Conservation (phyloP, 75 land plant species). For the Cupressus sempervirens region DNA sequence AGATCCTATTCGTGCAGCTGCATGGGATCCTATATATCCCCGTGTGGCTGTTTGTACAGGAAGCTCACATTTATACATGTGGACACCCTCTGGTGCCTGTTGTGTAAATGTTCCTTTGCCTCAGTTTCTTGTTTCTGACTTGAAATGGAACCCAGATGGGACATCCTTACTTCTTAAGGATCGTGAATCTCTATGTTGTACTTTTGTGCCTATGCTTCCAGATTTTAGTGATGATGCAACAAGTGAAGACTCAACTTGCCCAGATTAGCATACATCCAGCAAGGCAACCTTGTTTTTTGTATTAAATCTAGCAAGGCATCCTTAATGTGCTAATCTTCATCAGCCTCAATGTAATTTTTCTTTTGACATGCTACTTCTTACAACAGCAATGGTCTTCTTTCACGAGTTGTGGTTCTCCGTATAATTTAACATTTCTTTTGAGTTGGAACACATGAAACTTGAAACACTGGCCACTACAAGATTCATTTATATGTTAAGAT, state of each 20-base stretch:
- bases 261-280: neutral
- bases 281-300: neutral
- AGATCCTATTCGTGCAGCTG: slow-evolving; percentile 83
- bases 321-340: neutral
- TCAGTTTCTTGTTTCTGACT: slow-evolving; percentile 57
- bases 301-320: neutral
- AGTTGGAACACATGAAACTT: neutral
- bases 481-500: neutral
- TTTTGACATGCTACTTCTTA: neutral
- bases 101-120: slow-evolving; percentile 84
- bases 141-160: slow-evolving; percentile 93
- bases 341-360: neutral
- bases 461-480: neutral
- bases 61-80: slow-evolving; percentile 83
- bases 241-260: slow-evolving; percentile 20
- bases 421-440: neutral
- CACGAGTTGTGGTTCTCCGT: neutral
- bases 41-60: slow-evolving; percentile 91
- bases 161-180: slow-evolving; percentile 83
- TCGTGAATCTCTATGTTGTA: slow-evolving; percentile 81
- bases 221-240: slow-evolving; percentile 35
- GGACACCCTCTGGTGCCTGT: slow-evolving; percentile 94
- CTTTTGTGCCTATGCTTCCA: slow-evolving; percentile 63
- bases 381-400: neutral
- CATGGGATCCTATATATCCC: slow-evolving; percentile 83